Base-by-base conservation (phyloP, 225 moss, liverwort and hornwort genomes). In the Polytrichum commune region DNA sequence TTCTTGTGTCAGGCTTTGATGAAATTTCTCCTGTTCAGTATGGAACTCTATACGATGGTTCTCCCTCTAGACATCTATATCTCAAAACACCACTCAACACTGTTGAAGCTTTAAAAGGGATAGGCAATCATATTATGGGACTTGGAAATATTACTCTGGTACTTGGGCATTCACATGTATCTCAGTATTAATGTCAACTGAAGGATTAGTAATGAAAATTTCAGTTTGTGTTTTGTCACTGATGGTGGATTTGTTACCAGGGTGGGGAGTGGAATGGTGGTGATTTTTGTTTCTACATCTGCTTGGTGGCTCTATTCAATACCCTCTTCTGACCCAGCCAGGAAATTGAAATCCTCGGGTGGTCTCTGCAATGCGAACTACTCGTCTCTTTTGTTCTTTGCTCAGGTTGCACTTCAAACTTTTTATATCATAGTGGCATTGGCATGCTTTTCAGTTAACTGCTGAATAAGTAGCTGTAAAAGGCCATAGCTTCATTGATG, bases 251-350 rank as follows among this genome's bases (percentile, higher is more conserved):
- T 72, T 27, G 13, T 54, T 57, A 83, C 68, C 91, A 97, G 97
- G 29, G 90, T 93, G 33, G 84, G 74, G 69, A 98, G 97, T 65
- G 97, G 94, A 72, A 64, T 90, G 26, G 80, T 88, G 67, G 91
- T 92, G 38, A 82, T 88, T 62, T 75, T 55, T 68, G 58, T 90
- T 69, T 92, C 92, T 27, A 64, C 87, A 23, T 53, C 81, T 70
- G 91, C 80, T 64, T 74, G 88, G 82, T 93, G 82, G 89, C 81
- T 98, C 74, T 90, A 93, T 70, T 84, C 75, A 54, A 71, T 76
- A 19, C 77, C 73, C 58, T 85, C 91, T 25, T 88, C 80, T 3
- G 69, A 80, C 64, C 84, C 73, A 27, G 84, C 88, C 54, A 94
- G 89, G 95, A 91, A 78, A 80, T 84, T 89, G 32, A 80, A 95